Conservation (phyloP, 805 yeast genomes). For the Metschnikowia continentalis region DNA sequence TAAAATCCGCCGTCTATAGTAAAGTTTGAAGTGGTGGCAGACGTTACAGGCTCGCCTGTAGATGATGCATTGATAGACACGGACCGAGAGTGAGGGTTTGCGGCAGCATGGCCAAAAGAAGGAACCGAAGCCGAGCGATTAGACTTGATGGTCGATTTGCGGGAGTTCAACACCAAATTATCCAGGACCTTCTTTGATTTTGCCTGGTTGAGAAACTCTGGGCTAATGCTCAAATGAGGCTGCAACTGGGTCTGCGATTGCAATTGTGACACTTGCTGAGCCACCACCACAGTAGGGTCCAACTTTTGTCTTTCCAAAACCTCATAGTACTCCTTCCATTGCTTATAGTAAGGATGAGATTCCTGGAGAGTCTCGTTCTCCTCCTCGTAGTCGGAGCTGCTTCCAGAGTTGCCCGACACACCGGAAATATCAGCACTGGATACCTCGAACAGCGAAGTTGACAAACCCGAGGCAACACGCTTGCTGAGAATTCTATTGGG, state of each 20-base stretch:
- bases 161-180: constrained; percentile 21
- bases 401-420: constrained; percentile 3
- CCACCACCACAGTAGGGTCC: constrained; percentile 11
- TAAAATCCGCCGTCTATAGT: too few relatives aligned
- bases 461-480: background rate
- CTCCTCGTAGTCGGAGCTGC: constrained; percentile 4
- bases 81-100: constrained; percentile 6
- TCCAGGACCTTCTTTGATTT: background rate
- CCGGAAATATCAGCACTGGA: constrained; percentile 4
- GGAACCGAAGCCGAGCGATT: constrained; percentile 38
- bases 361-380: constrained; percentile 3
- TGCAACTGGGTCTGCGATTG: constrained; percentile 4
- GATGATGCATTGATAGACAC: constrained; percentile 12
- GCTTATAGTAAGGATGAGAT: constrained; percentile 30
- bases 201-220: background rate
- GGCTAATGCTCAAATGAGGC: background rate
- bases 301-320: constrained; percentile 18
- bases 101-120: constrained; percentile 9
- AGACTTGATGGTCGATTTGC: constrained; percentile 30
- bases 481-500: background rate
- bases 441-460: constrained; percentile 1
- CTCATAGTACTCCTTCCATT: constrained; percentile 37
- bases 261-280: constrained; percentile 13
- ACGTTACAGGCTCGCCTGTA: background rate
- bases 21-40: background rate